phyloP scores from a whole-genome alignment of 106 monocot species.

The Dendrobium catenatum region DNA sequence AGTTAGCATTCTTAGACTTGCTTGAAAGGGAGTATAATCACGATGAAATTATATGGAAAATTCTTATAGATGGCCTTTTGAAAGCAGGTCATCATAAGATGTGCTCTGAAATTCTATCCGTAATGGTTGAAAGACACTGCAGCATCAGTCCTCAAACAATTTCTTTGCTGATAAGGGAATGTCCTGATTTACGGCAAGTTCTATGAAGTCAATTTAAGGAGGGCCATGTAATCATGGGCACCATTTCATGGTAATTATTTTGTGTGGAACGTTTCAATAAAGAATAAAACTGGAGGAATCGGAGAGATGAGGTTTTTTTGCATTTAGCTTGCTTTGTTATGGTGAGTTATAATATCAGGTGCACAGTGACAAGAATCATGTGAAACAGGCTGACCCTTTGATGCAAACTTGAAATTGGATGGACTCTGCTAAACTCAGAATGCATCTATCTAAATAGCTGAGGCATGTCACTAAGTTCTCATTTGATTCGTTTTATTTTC shows the following conservation, averaged over 20 bases:
- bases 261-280: neutral
- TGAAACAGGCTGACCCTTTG: neutral
- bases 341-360: neutral
- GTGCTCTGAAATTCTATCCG: constrained; percentile 19
- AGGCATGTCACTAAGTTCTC: neutral
- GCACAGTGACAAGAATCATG: neutral
- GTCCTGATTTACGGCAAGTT: neutral
- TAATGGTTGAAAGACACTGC: constrained; percentile 22
- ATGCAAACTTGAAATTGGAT: neutral
- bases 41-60: constrained; percentile 25
- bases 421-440: neutral
- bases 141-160: constrained; percentile 21
- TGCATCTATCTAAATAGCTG: neutral
- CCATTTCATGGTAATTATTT: neutral
- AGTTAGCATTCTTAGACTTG: neutral
- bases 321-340: neutral
- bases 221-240: neutral
- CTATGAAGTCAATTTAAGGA: constrained; percentile 2
- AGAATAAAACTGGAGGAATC: neutral
- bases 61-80: constrained; percentile 19
- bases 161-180: constrained; percentile 21
- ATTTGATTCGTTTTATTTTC: no score
- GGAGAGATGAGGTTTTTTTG: neutral
- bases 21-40: constrained; percentile 19
- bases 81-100: constrained; percentile 22